A percentile compares a stretch with the other conserved stretches of the same genome.
These are phyloP conservation scores for Lachancea mirantina DNA, from an alignment of 805 yeast genomes.

Conservation along the genomic window DNA sequence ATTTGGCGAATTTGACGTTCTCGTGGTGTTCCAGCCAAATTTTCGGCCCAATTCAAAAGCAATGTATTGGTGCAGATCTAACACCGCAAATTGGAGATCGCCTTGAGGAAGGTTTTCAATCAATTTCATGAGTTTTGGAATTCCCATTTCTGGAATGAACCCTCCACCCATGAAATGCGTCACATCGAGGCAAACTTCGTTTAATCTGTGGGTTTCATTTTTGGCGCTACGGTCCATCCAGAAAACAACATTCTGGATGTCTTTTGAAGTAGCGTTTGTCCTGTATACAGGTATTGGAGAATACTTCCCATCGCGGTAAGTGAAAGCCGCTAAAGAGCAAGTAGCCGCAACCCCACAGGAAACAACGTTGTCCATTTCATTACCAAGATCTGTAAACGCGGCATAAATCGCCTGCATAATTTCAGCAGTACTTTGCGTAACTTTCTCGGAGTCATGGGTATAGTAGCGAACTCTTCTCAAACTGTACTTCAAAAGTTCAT, in stretches of 20 bases:
- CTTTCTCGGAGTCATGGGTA: constrained; percentile 12
- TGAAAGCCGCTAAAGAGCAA: constrained; percentile 48
- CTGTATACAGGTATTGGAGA: constrained; percentile 8
- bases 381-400: constrained; percentile 17
- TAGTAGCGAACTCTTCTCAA: constrained; percentile 21
- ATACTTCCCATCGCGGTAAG: constrained; percentile 10
- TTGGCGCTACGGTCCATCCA: constrained; percentile 54
- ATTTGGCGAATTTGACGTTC: constrained; percentile 7
- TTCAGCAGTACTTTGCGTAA: constrained; percentile 38
- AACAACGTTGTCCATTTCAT: constrained; percentile 6
- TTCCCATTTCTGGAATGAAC: constrained; percentile 51
- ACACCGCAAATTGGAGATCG: constrained; percentile 29
- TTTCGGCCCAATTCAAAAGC: constrained; percentile 24
- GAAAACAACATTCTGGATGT: constrained; percentile 40
- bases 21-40: constrained; percentile 11
- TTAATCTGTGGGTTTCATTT: constrained; percentile 30
- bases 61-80: constrained; percentile 46
- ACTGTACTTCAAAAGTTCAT: constrained; percentile 11
- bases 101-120: constrained; percentile 23
- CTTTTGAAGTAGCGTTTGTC: constrained; percentile 8
- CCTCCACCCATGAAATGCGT: constrained; percentile 35
- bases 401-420: constrained; percentile 31
- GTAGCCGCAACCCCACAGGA: constrained; percentile 46
- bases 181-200: constrained; percentile 14
- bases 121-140: constrained; percentile 44